Evolutionary conservation across 106 monocot species (phyloP).

Genomic region (Iris macrosiphon): DNA sequence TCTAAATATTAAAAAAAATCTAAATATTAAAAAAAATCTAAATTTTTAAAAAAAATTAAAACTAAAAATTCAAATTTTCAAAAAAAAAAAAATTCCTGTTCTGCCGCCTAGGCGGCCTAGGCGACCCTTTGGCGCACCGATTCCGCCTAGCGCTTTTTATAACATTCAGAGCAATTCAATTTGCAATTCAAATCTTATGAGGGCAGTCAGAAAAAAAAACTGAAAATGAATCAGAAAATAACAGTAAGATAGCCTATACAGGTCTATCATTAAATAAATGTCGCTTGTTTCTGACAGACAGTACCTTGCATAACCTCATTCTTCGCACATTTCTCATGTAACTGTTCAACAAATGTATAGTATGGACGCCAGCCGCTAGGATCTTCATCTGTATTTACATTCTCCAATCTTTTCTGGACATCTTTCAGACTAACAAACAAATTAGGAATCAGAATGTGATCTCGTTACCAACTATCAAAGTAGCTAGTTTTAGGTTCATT

Average conservation of each 20-base stretch:
- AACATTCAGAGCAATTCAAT: not conserved
- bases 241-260: not conserved
- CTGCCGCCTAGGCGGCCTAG: too few relatives aligned
- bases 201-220: not conserved
- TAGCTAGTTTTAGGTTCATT: not conserved
- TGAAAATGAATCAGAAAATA: not conserved
- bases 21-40: too few relatives aligned
- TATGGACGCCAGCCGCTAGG: constrained; percentile 84
- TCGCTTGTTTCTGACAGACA: not conserved
- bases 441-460: constrained; percentile 1
- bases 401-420: constrained; percentile 65
- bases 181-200: not conserved
- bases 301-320: constrained; percentile 73
- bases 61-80: too few relatives aligned
- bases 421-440: constrained; percentile 55
- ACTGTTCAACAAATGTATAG: constrained; percentile 53
- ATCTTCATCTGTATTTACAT: constrained; percentile 71
- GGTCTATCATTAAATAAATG: not conserved
- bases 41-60: too few relatives aligned
- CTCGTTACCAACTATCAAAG: not conserved
- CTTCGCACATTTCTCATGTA: constrained; percentile 68
- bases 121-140: too few relatives aligned
- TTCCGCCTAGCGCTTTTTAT: not conserved
- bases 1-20: too few relatives aligned
- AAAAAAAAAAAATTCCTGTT: too few relatives aligned